Evolutionary conservation across 2,329 filamentous ascomycete species (phyloP), one percentile per base, ranked within the genome.

Genomic region (Dactylella cylindrospora): DNA sequence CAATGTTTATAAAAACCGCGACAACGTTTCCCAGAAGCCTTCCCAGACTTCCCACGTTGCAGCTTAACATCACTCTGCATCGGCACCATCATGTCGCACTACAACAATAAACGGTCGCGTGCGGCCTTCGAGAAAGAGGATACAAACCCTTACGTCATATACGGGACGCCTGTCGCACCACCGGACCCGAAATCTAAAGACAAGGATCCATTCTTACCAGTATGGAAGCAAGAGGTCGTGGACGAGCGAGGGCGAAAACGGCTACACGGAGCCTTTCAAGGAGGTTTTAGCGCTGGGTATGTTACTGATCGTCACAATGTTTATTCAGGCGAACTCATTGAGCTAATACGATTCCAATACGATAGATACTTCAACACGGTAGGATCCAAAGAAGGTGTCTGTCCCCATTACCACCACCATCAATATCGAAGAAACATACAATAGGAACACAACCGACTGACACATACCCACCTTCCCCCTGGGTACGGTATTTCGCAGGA

Each of bases 201-300:
- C 72, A 88, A 96, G 76, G 91, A 90, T 64, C 89, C 88, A 32
- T 97, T 90, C 71, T 35, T 95, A 12, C 93, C 93, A 0, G 75
- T 95, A n/a, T 97, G 93, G 90, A 95, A 97, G 76, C 93, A 98
- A 77, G 91, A 96, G 71, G 90, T 95, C 72, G 87, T 86, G 59
- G 93, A 98, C 74, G 93, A 96, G 71, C 84, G 84, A 67, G 93
- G 93, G 12, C 80, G 90, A 68, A 91, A 94, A 74, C 83, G 93
- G 49, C 79, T 98, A 2, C 93, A 98, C 73, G 93, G 93, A 66
- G 93, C 93, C 65, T 98, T 98, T 71, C 96, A 90, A 1, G 93
- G 93, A 68, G 93, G 93, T 23, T 98, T 87, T 76, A 96, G 90
- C 76, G 93, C 93, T 76, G 93, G 93, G 85, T 91, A 81, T 77